phyloP scores from a whole-genome alignment of 2,329 filamentous ascomycete species.

The Colletotrichum tamarilloi region DNA sequence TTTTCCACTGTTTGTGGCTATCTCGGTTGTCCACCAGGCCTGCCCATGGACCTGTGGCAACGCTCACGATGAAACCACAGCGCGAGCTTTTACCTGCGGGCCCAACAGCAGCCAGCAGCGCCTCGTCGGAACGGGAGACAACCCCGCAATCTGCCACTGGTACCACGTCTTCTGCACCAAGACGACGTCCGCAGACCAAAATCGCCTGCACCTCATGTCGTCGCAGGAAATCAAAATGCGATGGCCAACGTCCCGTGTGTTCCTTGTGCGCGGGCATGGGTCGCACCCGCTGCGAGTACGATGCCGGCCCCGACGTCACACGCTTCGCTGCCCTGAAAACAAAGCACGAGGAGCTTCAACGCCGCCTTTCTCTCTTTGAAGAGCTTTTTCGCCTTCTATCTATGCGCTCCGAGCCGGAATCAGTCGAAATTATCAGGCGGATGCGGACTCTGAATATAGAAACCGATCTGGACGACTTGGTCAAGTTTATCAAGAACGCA shows the following conservation, averaged over 20 bases:
- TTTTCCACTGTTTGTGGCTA: slow-evolving; percentile 3
- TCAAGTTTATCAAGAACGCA: slow-evolving; percentile 36
- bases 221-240: slow-evolving; percentile 35
- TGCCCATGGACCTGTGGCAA: slow-evolving; percentile 14
- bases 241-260: slow-evolving; percentile 34
- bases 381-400: slow-evolving; percentile 31
- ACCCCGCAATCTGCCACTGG: slow-evolving; percentile 29
- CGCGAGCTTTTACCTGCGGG: slow-evolving; percentile 35
- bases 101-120: slow-evolving; percentile 23
- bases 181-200: slow-evolving; percentile 33
- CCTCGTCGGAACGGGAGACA: slow-evolving; percentile 19
- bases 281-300: slow-evolving; percentile 35
- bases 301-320: slow-evolving; percentile 35
- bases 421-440: slow-evolving; percentile 33
- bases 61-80: slow-evolving; percentile 34
- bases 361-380: slow-evolving; percentile 29
- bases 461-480: slow-evolving; percentile 27
- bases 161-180: slow-evolving; percentile 17
- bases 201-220: slow-evolving; percentile 36
- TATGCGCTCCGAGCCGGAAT: slow-evolving; percentile 34
- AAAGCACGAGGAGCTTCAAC: slow-evolving; percentile 32
- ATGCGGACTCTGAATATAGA: slow-evolving; percentile 30
- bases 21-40: slow-evolving; percentile 9
- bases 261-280: slow-evolving; percentile 34
- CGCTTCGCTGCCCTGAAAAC: slow-evolving; percentile 34